Conservation (phyloP, 495 filamentous ascomycete species). For the Daldinia grandis region DNA sequence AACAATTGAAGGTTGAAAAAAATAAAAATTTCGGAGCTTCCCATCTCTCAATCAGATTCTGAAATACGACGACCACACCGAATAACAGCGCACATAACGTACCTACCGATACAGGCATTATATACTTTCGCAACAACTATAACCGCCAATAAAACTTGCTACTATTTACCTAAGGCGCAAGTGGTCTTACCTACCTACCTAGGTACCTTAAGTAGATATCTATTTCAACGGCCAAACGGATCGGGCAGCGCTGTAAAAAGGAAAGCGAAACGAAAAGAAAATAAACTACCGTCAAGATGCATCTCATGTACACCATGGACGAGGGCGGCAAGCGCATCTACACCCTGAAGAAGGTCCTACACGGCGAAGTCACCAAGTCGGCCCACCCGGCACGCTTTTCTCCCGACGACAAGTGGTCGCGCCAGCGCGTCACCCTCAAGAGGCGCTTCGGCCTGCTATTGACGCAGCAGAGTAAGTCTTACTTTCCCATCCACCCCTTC, state of each 20-base stretch:
- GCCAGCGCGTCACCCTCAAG: conserved; percentile 92
- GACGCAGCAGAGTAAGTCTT: conserved; percentile 78
- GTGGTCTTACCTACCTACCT: not conserved
- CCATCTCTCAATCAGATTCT: not conserved
- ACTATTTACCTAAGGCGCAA: not conserved
- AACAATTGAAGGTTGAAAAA: conserved; percentile 31
- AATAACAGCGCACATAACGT: not conserved
- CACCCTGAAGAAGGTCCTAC: conserved; percentile 83
- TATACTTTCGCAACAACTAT: not conserved
- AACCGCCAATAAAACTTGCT: not conserved
- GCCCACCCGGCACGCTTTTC: conserved; percentile 97
- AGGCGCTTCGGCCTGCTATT: conserved; percentile 87
- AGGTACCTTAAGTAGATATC: too few species aligned
- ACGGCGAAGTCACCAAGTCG: conserved; percentile 86
- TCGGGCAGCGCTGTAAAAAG: not conserved
- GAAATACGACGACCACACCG: not conserved
- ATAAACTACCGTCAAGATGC: conserved; percentile 61
- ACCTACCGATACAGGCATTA: not conserved
- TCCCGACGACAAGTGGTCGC: conserved; percentile 97
- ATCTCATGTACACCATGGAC: conserved; percentile 88
- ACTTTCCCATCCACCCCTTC: conserved; percentile 2
- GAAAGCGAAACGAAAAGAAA: not conserved
- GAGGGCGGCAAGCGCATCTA: conserved; percentile 82
- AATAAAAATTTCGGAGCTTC: conserved; percentile 30
- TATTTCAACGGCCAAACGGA: not conserved